phyloP scores from a whole-genome alignment of 257 asterid species.

The Paraleonurus japonicus region DNA sequence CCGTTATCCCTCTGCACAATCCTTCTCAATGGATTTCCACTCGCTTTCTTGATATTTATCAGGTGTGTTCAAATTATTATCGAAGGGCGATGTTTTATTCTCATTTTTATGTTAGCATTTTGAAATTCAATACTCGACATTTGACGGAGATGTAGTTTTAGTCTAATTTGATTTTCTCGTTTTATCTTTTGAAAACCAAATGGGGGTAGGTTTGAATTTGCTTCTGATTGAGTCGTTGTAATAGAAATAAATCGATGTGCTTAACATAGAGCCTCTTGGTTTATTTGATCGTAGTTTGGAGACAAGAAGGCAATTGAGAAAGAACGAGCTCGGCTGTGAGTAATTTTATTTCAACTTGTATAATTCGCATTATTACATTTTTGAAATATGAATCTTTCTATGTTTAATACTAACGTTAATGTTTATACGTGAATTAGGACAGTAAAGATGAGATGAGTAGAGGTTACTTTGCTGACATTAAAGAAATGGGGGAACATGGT shows the following conservation, averaged over 20 bases:
- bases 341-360: constrained; percentile 10
- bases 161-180: neutral
- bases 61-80: constrained; percentile 42
- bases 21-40: constrained; percentile 61
- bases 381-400: neutral
- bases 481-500: constrained; percentile 71
- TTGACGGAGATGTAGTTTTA: neutral
- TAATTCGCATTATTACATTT: neutral
- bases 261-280: constrained; percentile 23
- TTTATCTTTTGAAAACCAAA: neutral
- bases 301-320: constrained; percentile 69
- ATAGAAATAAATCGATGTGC: constrained; percentile 9
- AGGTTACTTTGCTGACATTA: constrained; percentile 79
- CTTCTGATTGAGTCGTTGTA: neutral
- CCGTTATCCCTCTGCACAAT: constrained; percentile 33
- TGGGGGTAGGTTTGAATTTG: neutral
- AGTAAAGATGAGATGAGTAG: constrained; percentile 91
- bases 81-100: neutral
- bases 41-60: constrained; percentile 76
- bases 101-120: neutral
- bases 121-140: neutral
- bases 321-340: constrained; percentile 92
- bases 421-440: constrained; percentile 55
- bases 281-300: constrained; percentile 51
- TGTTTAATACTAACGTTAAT: constrained; percentile 17